Base-by-base conservation (phyloP, 805 yeast genomes). In the Maudiozyma saulgeensis region DNA sequence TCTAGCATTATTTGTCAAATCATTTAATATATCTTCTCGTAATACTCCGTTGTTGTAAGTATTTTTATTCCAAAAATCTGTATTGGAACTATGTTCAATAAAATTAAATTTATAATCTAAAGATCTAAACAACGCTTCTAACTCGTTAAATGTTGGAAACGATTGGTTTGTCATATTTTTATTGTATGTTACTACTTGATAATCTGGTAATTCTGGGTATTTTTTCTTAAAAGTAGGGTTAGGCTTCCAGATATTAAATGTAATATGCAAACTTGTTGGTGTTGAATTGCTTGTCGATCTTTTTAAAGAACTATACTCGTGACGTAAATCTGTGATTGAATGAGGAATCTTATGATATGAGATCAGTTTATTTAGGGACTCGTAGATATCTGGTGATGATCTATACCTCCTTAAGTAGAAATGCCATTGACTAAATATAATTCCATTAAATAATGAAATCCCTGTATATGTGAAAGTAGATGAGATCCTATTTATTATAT, bases 241-340 rank as follows among this genome's bases (percentile, higher is more conserved):
- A 1, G 98, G 97, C 62, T 86, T 88, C 96, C 96, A 90, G 2
- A 87, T 85, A 57, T 84, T 74, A 57, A 72, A 89, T 0, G 77
- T 69, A 2, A 84, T 67, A 5, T 60, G 49, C 38, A 62, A 66
- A 6, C 23, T 21, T 4, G 12, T 35, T 28, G 32, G 32, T 2
- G 8, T 28, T 28, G 32, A 28, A 28, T 28, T 9, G 12, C 8
- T 28, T 28, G 32, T 9, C 8, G 9, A 8, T 28, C 6, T 8
- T 11, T 28, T 28, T 4, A 12, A 11, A 28, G 21, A 26, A 32
- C 15, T 39, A 23, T 41, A 16, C 3, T 44, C 34, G 12, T 38
- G 15, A 25, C 40, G n/a, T 18, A 60, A 28, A 3, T 56, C 58
- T 0, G 43, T 2, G 8, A 40, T 28, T 11, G 55, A 50, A 45